Percentiles rank a stretch among this genome's conserved stretches.
Conservation (phyloP, 176 grass and related monocot genomes). For the Musa schizocarpa region DNA sequence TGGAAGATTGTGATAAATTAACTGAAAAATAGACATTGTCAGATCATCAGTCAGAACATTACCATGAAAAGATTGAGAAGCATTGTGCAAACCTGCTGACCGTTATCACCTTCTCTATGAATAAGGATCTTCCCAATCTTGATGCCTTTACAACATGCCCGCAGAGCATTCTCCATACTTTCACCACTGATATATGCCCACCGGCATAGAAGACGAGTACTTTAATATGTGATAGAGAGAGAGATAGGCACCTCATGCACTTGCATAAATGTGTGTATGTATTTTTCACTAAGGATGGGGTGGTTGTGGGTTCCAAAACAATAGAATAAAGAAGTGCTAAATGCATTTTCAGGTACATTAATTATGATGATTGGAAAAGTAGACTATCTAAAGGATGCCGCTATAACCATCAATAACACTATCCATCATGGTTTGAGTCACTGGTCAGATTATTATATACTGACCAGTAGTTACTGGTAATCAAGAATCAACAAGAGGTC, state of each 20-base stretch:
- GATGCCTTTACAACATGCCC: slow-evolving; percentile 88
- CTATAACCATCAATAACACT: too few relatives aligned
- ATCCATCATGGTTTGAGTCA: too few relatives aligned
- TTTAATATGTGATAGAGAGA: neutral
- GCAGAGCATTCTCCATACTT: slow-evolving; percentile 88
- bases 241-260: neutral
- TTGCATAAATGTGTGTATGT: too few relatives aligned
- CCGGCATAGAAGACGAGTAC: neutral
- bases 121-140: slow-evolving; percentile 95
- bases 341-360: too few relatives aligned
- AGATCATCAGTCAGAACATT: slow-evolving; percentile 19
- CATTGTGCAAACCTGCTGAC: slow-evolving; percentile 66
- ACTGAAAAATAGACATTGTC: slow-evolving; percentile 39
- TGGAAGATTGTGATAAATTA: slow-evolving; percentile 92
- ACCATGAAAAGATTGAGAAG: slow-evolving; percentile 20
- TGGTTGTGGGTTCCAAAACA: too few relatives aligned
- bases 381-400: too few relatives aligned
- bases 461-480: too few relatives aligned
- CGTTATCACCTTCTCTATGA: slow-evolving; percentile 76
- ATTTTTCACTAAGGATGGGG: too few relatives aligned
- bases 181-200: slow-evolving; percentile 45
- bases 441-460: too few relatives aligned
- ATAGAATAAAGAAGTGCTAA: too few relatives aligned
- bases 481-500: too few relatives aligned
- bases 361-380: too few relatives aligned